Evolutionary conservation across 164 flowering plant species (phyloP).

Genomic region (Chimonanthus praecox): DNA sequence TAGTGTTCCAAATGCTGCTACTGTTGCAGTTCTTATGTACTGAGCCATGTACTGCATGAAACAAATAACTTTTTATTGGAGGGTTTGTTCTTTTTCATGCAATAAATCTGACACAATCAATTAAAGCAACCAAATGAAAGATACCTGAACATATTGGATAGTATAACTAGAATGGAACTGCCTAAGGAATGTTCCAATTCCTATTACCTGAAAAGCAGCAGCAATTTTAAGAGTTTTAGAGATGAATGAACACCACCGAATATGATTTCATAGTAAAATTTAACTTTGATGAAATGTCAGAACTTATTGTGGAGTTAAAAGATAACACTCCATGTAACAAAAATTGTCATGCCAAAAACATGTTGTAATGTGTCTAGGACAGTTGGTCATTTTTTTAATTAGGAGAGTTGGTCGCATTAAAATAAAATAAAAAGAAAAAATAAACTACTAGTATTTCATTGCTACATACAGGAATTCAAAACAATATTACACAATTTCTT

Average conservation of each 20-base stretch:
- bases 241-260: background rate
- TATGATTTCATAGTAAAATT: too few species aligned
- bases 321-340: too few species aligned
- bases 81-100: background rate
- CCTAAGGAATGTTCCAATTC: conserved; percentile 25
- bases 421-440: too few species aligned
- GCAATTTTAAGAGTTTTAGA: background rate
- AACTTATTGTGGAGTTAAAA: too few species aligned
- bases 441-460: too few species aligned
- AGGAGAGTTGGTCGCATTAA: too few species aligned
- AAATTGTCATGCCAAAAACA: too few species aligned
- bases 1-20: conserved; percentile 11
- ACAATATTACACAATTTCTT: too few species aligned
- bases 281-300: too few species aligned
- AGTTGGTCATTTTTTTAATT: too few species aligned
- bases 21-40: conserved; percentile 13
- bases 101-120: background rate
- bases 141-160: conserved; percentile 23
- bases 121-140: conserved; percentile 1
- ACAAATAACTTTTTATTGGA: background rate
- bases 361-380: too few species aligned
- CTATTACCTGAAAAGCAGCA: conserved; percentile 17
- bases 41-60: conserved; percentile 28
- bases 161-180: conserved; percentile 18
- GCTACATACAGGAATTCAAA: too few species aligned